Evolutionary conservation across 441 rosid genomes (phyloP).

Genomic region (Metrosideros polymorpha): DNA sequence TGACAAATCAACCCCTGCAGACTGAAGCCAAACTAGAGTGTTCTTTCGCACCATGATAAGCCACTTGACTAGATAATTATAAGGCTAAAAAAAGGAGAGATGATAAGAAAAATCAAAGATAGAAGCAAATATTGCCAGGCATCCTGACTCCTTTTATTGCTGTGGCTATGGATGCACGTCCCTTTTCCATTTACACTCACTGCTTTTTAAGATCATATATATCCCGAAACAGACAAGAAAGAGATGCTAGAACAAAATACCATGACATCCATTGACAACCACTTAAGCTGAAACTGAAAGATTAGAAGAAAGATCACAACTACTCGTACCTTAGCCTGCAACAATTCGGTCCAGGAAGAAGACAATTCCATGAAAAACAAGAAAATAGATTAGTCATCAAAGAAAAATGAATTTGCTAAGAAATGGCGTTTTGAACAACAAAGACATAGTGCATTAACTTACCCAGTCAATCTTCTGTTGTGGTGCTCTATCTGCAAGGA

Average conservation of each 20-base stretch:
- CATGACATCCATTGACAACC: not conserved
- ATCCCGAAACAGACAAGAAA: not conserved
- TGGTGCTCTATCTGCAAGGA: slow-evolving; percentile 77
- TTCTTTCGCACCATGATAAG: not conserved
- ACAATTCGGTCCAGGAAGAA: slow-evolving; percentile 9
- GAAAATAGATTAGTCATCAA: not conserved
- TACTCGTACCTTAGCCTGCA: slow-evolving; percentile 70
- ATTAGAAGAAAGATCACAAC: not conserved
- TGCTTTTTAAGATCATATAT: not conserved
- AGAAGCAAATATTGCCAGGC: not conserved
- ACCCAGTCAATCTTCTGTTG: slow-evolving; percentile 65
- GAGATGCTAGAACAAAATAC: not conserved
- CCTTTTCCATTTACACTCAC: not conserved
- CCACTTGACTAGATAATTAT: not conserved
- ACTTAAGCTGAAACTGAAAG: not conserved
- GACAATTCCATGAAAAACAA: slow-evolving; percentile 30
- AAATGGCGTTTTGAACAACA: not conserved
- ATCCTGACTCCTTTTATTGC: not conserved
- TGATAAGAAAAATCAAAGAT: not conserved
- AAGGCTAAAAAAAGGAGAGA: not conserved
- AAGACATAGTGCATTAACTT: slow-evolving; percentile 5
- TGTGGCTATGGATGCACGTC: not conserved
- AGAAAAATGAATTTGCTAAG: not conserved
- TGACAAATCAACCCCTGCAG: not conserved
- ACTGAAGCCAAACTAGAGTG: not conserved